Base-by-base conservation (phyloP, 2,329 filamentous ascomycete species). In the Ceratocystiopsis sp. region DNA sequence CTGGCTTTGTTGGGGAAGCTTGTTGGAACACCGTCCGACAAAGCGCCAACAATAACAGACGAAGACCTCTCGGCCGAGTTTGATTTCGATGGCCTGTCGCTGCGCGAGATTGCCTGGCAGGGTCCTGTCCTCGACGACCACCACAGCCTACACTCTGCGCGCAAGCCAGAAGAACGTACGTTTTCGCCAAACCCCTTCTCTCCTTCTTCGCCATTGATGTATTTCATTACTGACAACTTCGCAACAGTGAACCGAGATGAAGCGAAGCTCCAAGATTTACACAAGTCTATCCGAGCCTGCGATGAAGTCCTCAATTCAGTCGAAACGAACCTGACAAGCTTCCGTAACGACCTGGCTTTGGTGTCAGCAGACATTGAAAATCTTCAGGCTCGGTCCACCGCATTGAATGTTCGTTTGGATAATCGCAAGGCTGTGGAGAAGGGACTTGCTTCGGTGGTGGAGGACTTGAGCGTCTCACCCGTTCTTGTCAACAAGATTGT, bases 321-420 rank as follows among this genome's bases (percentile, higher is more conserved):
- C 43, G 89, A 98, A 63, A 78, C 75, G 32, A 96, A 95, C 57
- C 69, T 98, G 42, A 83, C 83, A 35, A 89, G 80, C 58, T 98
- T 98, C 57, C 86, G 93, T 57, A 83, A 86, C 47, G 93, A 98
- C 59, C 73, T 98, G 12, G 89, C 85, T 10, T 75, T 78, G 14
- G 91, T 98, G 13, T 95, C 91, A 2, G 80, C 86, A 8, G 91
- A 98, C 57, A 98, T 98, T 42, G 91, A 98, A 61, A 86, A 79
- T 2, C 64, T 98, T 36, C 91, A 98, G 62, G 78, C 80, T 42
- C 77, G 91, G 39, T 98, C 91, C 0, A 73, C 80, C 12, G 77
- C 80, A 9, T 62, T 98, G 46, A 95, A 85, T 52, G 76, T 83
- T 34, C 79, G 86, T 53, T 66, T 98, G 29, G 82, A 93, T 51